phyloP scores from a whole-genome alignment of 371 early-diverging fungal species.

The Lichtheimia hyalospora region DNA sequence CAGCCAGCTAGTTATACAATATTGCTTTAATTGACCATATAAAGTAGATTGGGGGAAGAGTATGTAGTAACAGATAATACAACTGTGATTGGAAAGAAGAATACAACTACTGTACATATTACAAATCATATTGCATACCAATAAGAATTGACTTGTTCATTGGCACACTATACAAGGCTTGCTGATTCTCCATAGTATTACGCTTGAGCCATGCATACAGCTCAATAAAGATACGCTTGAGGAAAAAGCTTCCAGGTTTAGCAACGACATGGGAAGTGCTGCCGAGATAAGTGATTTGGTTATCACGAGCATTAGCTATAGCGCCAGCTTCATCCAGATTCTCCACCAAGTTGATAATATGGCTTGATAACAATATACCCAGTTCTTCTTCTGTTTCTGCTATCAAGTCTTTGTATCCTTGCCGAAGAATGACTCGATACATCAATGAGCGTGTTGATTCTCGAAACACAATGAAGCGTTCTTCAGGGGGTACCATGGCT shows the following conservation, averaged over 20 bases:
- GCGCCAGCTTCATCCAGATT: slow-evolving; percentile 3
- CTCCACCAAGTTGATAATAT: slow-evolving; percentile 9
- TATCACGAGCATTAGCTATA: slow-evolving; percentile 2
- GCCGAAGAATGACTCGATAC: slow-evolving; percentile 28
- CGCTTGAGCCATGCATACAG: slow-evolving; percentile 13
- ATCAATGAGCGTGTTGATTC: background rate
- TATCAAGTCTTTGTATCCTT: slow-evolving; percentile 30
- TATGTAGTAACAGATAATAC: no score
- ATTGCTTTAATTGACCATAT: no score
- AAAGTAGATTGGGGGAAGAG: no score
- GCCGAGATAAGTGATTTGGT: slow-evolving; percentile 15
- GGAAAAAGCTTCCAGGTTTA: slow-evolving; percentile 4
- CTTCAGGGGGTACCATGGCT: slow-evolving; percentile 21
- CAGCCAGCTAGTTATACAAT: no score
- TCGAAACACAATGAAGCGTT: slow-evolving; percentile 26
- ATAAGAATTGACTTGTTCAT: slow-evolving; percentile 18
- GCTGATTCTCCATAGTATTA: slow-evolving; percentile 18
- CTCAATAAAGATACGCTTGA: slow-evolving; percentile 13
- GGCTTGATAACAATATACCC: slow-evolving; percentile 4
- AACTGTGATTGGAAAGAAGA: background rate
- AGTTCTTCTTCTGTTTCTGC: slow-evolving; percentile 6
- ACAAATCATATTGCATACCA: slow-evolving; percentile 19
- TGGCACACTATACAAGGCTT: slow-evolving; percentile 18
- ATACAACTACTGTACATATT: background rate
- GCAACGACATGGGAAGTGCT: slow-evolving; percentile 9